Base-by-base conservation (phyloP, 2,329 filamentous ascomycete species). In the Lasiodiplodia sp. region DNA sequence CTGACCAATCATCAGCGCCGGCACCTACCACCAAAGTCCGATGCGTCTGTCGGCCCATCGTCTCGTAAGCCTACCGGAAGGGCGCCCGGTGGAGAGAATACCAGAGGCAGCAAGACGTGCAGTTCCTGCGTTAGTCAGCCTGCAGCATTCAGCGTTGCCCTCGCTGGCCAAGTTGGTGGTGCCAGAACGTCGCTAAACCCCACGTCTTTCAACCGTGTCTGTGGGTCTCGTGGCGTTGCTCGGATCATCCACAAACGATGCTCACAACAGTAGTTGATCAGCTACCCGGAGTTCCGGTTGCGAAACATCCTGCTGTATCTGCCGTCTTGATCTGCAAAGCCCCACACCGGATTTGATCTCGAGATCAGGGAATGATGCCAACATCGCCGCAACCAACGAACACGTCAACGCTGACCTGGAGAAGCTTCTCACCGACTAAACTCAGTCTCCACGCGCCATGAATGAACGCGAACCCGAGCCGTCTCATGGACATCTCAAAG, bases 361-460 rank as follows among this genome's bases (percentile, higher is more conserved):
- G 31, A 53, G 44, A n/a, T n/a, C 28, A 28, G 37, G 38, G 12
- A 14, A 52, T 52, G 47, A 38, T 47, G 60, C 53, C 53, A 11
- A 31, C 55, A 40, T 23, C 23, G 55, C 55, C 55, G 34, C 55
- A 64, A 52, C 31, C 31, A 34, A 34, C 31, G 31, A 52, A 52
- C 60, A 64, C 60, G 60, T 64, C 60, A 31, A 64, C 25, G 11
- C n/a, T 64, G 60, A 52, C 28, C 16, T 64, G 60, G 60, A 52
- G 60, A 52, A 10, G 23, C 6, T 53, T 40, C 60, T 37, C 60
- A 64, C 60, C 60, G 60, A 64, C 47, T 52, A 5, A 64, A 38
- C 21, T 23, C 23, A 28, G 58, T 14, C 44, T 23, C 34, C 21
- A 25, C 40, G 10, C 10, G 0, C 44, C 34, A 37, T 37, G 25